These are phyloP conservation scores for Heterococcus sp. DNA, from an alignment of 108 stramenopile genomes.

Conservation along the genomic window DNA sequence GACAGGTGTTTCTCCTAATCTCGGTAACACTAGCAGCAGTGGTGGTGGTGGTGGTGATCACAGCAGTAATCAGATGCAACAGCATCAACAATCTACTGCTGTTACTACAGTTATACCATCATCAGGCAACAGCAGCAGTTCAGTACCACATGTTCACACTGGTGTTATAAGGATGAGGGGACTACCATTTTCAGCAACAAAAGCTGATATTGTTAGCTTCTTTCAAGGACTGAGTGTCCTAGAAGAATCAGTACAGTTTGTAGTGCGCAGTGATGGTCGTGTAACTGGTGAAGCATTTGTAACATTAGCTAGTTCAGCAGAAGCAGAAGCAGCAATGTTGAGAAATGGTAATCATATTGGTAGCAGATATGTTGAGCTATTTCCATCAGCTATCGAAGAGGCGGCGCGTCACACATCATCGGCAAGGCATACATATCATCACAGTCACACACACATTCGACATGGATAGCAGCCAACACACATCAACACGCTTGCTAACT, in stretches of 20 bases:
- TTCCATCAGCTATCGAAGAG: conserved; percentile 89
- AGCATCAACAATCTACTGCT: no score
- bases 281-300: conserved; percentile 89
- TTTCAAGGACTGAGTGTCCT: conserved; percentile 72
- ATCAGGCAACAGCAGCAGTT: no score
- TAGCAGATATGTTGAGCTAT: conserved; percentile 87
- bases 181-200: conserved; percentile 80
- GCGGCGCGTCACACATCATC: conserved; percentile 58
- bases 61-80: no score
- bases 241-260: conserved; percentile 74
- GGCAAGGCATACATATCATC: no score
- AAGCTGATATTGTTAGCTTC: conserved; percentile 80
- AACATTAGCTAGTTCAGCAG: conserved; percentile 72
- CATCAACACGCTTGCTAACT: no score
- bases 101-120: no score
- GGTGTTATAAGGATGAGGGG: conserved; percentile 86
- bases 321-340: conserved; percentile 71
- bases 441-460: no score
- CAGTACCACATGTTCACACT: conserved; percentile 67
- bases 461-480: no score
- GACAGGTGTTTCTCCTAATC: no score
- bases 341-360: conserved; percentile 68
- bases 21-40: no score
- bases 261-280: conserved; percentile 83
- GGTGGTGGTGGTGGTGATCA: no score